A percentile compares a stretch with the other conserved stretches of the same genome.
These are phyloP conservation scores for Schoenoplectus tabernaemontani DNA, from an alignment of 202 grass and related monocot genomes.

Conservation along the genomic window DNA sequence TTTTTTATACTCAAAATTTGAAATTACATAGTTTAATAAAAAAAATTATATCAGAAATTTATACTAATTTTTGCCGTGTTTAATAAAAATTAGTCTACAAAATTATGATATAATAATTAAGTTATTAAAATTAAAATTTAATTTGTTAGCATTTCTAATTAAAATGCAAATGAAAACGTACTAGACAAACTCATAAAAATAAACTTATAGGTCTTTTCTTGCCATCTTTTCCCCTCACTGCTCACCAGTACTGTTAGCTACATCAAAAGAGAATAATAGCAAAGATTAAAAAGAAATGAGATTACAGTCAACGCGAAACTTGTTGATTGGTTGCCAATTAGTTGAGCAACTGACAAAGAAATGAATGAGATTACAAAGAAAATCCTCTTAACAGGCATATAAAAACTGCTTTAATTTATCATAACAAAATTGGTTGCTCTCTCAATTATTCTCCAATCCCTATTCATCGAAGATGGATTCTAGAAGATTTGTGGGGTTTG, in stretches of 20 bases:
- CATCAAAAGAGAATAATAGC: not conserved
- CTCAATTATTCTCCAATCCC: not conserved
- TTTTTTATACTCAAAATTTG: too few relatives aligned
- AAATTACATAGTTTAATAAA: too few relatives aligned
- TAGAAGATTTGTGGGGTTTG: not conserved
- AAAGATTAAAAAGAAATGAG: not conserved
- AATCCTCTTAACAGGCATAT: not conserved
- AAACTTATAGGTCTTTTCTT: too few relatives aligned
- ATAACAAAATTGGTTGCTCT: not conserved
- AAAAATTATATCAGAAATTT: too few relatives aligned
- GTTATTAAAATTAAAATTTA: too few relatives aligned
- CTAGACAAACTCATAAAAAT: too few relatives aligned
- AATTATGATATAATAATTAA: too few relatives aligned
- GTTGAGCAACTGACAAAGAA: not conserved
- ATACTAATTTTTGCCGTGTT: too few relatives aligned
- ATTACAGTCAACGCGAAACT: not conserved
- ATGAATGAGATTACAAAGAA: not conserved
- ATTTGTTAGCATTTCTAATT: too few relatives aligned
- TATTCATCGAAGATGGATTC: conserved; percentile 9
- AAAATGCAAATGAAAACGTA: too few relatives aligned
- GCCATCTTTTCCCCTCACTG: too few relatives aligned
- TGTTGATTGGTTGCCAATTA: not conserved
- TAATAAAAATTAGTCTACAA: too few relatives aligned
- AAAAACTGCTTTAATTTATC: not conserved
- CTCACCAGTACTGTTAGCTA: not conserved